Percentiles rank a stretch among this genome's conserved stretches.
Conservation (phyloP, 345 rosid genomes). For the Melastoma malabathricum region DNA sequence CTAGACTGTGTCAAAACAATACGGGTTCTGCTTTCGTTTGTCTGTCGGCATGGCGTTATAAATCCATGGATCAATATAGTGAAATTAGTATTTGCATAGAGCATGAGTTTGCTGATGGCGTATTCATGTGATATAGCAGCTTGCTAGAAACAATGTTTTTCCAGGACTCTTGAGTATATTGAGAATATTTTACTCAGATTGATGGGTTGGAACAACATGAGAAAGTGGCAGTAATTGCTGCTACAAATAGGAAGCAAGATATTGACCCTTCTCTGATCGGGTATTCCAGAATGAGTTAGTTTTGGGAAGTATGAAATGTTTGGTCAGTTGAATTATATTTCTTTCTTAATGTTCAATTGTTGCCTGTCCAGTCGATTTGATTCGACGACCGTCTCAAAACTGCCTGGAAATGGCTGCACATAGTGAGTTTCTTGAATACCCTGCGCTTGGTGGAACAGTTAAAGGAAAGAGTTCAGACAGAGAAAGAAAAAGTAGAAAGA, state of each 20-base stretch:
- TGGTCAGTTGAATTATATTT: too few relatives aligned
- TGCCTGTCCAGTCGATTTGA: slow-evolving; percentile 60
- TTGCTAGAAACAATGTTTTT: not conserved
- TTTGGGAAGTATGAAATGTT: too few relatives aligned
- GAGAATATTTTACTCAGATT: slow-evolving; percentile 32
- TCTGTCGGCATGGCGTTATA: too few relatives aligned
- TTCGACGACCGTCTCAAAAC: slow-evolving; percentile 58
- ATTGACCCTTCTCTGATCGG: slow-evolving; percentile 91
- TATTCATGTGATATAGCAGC: not conserved
- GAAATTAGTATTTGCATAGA: too few relatives aligned
- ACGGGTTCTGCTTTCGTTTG: too few relatives aligned
- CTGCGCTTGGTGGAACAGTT: too few relatives aligned
- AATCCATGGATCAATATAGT: too few relatives aligned
- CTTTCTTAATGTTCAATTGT: not conserved
- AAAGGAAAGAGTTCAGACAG: too few relatives aligned
- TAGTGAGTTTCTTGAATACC: slow-evolving; percentile 20
- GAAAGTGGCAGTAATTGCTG: slow-evolving; percentile 81
- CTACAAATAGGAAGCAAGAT: slow-evolving; percentile 92
- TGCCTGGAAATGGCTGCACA: slow-evolving; percentile 65
- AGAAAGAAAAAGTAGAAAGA: too few relatives aligned
- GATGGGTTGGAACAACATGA: slow-evolving; percentile 96
- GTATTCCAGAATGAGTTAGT: slow-evolving; percentile 16
- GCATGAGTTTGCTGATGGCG: not conserved
- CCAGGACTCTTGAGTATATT: not conserved
- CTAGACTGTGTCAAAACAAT: too few relatives aligned